These are phyloP conservation scores for Neurospora sp. DNA, from an alignment of 495 filamentous ascomycete species.

Conservation along the genomic window DNA sequence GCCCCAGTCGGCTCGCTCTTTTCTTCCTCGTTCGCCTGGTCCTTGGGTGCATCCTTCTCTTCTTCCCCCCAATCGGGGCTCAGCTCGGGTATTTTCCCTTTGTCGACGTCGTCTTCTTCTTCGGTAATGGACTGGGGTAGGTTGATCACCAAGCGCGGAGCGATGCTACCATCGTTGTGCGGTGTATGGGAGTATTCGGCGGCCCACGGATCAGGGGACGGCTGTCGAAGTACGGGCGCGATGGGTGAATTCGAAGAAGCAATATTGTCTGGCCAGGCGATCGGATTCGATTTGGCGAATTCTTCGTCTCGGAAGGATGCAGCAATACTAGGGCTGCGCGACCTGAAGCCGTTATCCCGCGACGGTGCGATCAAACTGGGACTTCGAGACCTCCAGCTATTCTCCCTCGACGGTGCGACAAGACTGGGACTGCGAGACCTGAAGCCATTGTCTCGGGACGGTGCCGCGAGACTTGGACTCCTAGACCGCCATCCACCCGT, in stretches of 20 bases:
- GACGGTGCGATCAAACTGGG: conserved; percentile 22
- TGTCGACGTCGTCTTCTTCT: background rate
- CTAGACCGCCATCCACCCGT: conserved; percentile 22
- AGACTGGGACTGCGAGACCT: conserved; percentile 21
- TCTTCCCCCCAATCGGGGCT: conserved; percentile 1
- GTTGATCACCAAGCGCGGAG: conserved; percentile 15
- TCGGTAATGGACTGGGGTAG: conserved; percentile 1
- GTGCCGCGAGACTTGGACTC: conserved; percentile 24
- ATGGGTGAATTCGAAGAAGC: conserved; percentile 17
- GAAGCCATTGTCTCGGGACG: conserved; percentile 17
- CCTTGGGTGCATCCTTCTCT: background rate
- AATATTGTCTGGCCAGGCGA: conserved; percentile 33
- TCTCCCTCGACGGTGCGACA: conserved; percentile 23
- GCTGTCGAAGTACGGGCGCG: conserved; percentile 29
- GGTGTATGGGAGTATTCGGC: conserved; percentile 17
- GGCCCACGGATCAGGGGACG: conserved; percentile 46
- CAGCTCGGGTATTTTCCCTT: background rate
- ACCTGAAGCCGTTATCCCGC: conserved; percentile 3
- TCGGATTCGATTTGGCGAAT: conserved; percentile 24
- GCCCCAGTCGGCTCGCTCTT: background rate
- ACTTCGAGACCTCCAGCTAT: conserved; percentile 21
- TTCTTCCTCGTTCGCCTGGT: background rate
- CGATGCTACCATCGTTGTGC: conserved; percentile 6
- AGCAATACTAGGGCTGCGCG: conserved; percentile 21
- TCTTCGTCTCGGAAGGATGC: conserved; percentile 18